A percentile compares a stretch with the other conserved stretches of the same genome.
These are phyloP conservation scores for Pseudogymnoascus sp. DNA, from an alignment of 2,329 filamentous ascomycete species.

Conservation along the genomic window DNA sequence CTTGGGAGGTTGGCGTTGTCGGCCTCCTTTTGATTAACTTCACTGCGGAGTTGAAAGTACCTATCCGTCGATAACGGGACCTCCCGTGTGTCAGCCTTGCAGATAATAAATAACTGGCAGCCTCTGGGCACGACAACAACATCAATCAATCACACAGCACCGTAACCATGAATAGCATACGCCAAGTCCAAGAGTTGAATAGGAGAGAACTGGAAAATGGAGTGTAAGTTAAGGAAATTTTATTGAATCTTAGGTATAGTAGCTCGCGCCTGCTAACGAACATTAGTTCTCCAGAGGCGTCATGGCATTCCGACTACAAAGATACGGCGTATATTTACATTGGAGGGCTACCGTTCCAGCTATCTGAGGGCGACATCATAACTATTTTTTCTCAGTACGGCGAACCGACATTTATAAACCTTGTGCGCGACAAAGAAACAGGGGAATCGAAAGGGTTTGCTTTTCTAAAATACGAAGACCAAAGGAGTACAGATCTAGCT, in stretches of 20 bases:
- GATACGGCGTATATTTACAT: conserved; percentile 97
- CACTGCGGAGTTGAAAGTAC: conserved; percentile 3
- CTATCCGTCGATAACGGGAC: conserved; percentile 6
- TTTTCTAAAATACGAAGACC: conserved; percentile 97
- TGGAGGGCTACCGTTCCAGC: conserved; percentile 82
- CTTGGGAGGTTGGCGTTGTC: not conserved
- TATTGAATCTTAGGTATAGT: not conserved
- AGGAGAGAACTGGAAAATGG: conserved; percentile 88
- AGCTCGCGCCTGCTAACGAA: conserved; percentile 14
- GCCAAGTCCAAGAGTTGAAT: conserved; percentile 86
- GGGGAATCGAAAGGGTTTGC: conserved; percentile 92
- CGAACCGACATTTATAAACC: conserved; percentile 86
- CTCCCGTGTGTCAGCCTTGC: conserved; percentile 9
- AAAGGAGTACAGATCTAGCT: conserved; percentile 88
- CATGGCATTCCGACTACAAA: conserved; percentile 96
- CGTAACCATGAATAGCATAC: conserved; percentile 78
- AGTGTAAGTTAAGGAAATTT: conserved; percentile 46
- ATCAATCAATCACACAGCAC: not conserved
- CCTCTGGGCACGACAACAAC: not conserved
- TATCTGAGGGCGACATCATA: conserved; percentile 91
- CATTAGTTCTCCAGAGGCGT: conserved; percentile 68
- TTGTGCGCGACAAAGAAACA: conserved; percentile 90
- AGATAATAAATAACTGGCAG: conserved; percentile 4
- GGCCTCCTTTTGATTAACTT: conserved; percentile 6
- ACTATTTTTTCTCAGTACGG: conserved; percentile 97